phyloP scores from a whole-genome alignment of 305 asterid genomes.

The Solanum hybrid region DNA sequence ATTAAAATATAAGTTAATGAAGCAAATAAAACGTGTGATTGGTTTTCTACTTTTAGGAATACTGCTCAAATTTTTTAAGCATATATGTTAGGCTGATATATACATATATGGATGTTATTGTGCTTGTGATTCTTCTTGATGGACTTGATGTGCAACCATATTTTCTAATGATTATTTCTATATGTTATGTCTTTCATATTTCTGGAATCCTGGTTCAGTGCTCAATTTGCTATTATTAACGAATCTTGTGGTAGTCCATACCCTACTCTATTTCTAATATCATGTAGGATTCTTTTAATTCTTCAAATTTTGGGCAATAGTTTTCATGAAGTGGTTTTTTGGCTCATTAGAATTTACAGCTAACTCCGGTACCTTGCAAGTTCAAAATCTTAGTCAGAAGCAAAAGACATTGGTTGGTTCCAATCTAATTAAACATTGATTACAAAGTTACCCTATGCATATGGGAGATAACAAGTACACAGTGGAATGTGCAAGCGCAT shows the following conservation, averaged over 20 bases:
- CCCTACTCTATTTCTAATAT: not conserved
- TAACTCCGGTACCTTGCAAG: not conserved
- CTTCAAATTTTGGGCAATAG: not conserved
- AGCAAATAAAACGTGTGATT: not conserved
- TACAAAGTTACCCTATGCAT: no score
- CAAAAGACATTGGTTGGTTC: no score
- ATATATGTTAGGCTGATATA: not conserved
- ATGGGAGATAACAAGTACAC: no score
- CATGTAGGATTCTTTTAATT: not conserved
- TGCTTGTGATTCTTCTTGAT: not conserved
- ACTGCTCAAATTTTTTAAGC: not conserved
- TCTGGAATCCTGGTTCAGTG: not conserved
- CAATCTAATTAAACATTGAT: no score
- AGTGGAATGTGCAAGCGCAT: no score
- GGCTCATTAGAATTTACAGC: not conserved
- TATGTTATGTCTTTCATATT: not conserved
- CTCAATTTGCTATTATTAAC: no score
- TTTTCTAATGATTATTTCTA: not conserved
- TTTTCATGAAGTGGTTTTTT: not conserved
- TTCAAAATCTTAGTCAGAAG: no score
- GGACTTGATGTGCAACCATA: not conserved
- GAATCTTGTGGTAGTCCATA: not conserved
- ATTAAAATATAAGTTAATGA: no score
- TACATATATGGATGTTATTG: not conserved
- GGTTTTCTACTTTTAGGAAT: not conserved